Percentiles rank a stretch among this genome's conserved stretches.
Conservation (phyloP, 805 yeast species). For the Teunomyces tritomae region DNA sequence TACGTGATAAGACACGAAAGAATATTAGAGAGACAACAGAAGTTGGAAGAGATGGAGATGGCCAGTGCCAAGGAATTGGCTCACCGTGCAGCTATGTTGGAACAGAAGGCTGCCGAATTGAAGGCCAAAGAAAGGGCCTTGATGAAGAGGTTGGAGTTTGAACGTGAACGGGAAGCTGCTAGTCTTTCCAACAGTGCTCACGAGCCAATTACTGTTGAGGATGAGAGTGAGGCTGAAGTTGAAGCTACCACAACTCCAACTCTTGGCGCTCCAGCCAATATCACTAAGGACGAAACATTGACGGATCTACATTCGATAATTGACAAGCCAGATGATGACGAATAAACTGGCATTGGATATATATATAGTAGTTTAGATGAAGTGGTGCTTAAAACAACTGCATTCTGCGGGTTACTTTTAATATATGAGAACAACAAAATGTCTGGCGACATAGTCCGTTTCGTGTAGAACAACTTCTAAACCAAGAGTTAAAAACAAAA, state of each 20-base stretch:
- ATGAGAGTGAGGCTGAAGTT: slow-evolving; percentile 2
- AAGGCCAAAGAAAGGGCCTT: slow-evolving; percentile 62
- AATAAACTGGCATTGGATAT: background rate
- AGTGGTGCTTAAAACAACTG: background rate
- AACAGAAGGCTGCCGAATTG: slow-evolving; percentile 69
- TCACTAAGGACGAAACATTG: slow-evolving; percentile 49
- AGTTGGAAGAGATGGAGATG: slow-evolving; percentile 74
- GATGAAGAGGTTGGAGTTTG: slow-evolving; percentile 38
- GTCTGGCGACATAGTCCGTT: too few species aligned
- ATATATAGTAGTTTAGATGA: too few species aligned
- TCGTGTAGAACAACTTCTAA: too few species aligned
- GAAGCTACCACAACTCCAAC: background rate
- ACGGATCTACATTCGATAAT: slow-evolving; percentile 48
- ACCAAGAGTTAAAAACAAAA: too few species aligned
- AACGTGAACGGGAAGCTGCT: slow-evolving; percentile 10
- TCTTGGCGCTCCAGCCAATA: background rate
- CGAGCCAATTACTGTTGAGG: background rate
- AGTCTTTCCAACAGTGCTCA: slow-evolving; percentile 6
- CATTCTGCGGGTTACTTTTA: background rate
- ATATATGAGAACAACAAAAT: background rate
- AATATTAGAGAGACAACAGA: slow-evolving; percentile 70
- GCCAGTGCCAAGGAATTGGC: slow-evolving; percentile 74
- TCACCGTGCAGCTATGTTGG: slow-evolving; percentile 70
- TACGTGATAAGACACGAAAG: slow-evolving; percentile 77
- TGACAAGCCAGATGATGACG: slow-evolving; percentile 11